Evolutionary conservation across 257 asterid genomes (phyloP), one percentile per base, ranked within the genome.

Genomic region (Solanum tarijense): DNA sequence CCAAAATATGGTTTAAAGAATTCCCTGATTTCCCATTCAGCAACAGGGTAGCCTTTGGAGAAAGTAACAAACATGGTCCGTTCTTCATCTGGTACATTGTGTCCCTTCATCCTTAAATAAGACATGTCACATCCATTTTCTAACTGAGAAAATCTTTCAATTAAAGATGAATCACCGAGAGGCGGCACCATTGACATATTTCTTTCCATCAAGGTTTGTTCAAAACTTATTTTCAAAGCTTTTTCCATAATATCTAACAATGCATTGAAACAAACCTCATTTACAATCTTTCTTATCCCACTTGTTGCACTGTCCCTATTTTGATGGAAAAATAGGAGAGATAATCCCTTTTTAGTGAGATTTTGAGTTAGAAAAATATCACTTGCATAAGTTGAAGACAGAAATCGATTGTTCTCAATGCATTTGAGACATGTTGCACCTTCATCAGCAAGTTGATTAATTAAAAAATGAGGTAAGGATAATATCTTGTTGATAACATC

Each of bases 21-120:
- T n/a, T 86, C 82, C 84, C 88, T 89, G 9, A 94, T 90, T 85
- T 94, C 96, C 9, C 31, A 31, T 69, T 94, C 96, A 1, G 90
- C 14, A 69, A 93, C 93, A 0, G 94, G 94, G 23, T 93, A 94
- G 27, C 97, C 98, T 84, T 91, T 92, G 6, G 98, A 93, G 87
- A 94, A 95, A 3, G 96, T 94, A 34, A 92, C 91, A 21, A 93
- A 92, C 96, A 95, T 91, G 39, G 96, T 92, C 78, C 94, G 86
- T 14, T 89, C 91, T 71, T 75, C 91, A 35, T 29, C 78, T 1
- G 90, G 83, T 9, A 27, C n/a, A 68, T 88, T 90, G 16, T 32
- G 43, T 27, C 25, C 21, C 8, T 13, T 36, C 8, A 27, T 38
- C 39, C 39, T 35, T 83, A 7, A 3, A 6, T 31, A 20, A 58